Evolutionary conservation across 2,329 filamentous ascomycete species (phyloP).

Genomic region (Albophoma yamanashiensis): DNA sequence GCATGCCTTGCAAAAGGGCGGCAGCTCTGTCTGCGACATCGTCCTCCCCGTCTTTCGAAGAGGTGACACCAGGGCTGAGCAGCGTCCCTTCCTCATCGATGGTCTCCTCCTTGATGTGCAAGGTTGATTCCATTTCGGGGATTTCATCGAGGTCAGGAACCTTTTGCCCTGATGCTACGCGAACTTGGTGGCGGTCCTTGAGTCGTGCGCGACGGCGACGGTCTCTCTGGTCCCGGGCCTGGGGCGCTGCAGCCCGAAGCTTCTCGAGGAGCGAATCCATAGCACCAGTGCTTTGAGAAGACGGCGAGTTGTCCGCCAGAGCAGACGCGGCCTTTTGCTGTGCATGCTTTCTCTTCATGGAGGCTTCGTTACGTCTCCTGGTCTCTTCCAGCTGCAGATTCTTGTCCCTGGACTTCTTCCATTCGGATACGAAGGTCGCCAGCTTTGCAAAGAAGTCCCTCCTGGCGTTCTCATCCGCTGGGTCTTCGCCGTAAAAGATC

Average conservation of each 20-base stretch:
- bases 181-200: constrained; percentile 83
- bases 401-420: constrained; percentile 94
- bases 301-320: constrained; percentile 34
- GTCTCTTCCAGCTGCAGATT: constrained; percentile 76
- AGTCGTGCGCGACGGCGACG: constrained; percentile 75
- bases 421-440: constrained; percentile 80
- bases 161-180: constrained; percentile 79
- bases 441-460: constrained; percentile 94
- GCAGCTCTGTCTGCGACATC: constrained; percentile 82
- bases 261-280: constrained; percentile 97
- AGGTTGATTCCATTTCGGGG: constrained; percentile 38
- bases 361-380: constrained; percentile 75
- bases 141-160: constrained; percentile 61
- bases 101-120: constrained; percentile 21
- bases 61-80: constrained; percentile 38
- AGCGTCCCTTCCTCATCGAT: constrained; percentile 38
- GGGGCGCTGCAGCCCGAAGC: constrained; percentile 81
- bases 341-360: constrained; percentile 83
- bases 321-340: constrained; percentile 44
- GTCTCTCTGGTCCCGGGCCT: constrained; percentile 81
- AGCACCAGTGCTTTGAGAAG: constrained; percentile 70
- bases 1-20: constrained; percentile 72
- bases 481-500: constrained; percentile 92
- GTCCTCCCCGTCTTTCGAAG: constrained; percentile 41
- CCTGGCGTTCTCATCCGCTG: constrained; percentile 80